Base-by-base conservation (phyloP, 305 asterid species). In the Solanum aculeatissimum region DNA sequence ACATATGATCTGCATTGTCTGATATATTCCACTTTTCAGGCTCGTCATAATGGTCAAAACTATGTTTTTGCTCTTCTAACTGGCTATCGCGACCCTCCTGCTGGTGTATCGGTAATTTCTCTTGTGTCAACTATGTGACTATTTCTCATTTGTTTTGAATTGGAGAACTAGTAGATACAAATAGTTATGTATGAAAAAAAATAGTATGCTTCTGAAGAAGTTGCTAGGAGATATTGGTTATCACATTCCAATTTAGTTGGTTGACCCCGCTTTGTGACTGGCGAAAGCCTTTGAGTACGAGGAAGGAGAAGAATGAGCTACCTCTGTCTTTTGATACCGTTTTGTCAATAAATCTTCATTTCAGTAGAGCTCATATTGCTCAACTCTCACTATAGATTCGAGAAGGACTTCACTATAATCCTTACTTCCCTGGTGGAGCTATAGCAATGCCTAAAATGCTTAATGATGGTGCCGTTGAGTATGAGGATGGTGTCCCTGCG, bases 391-490 rank as follows among this genome's bases (percentile, higher is more conserved):
- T 86, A 35, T 87, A 95, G 98, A 93, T 95, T 86, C 92, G 98
- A 70, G 98, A 94, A 83, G 98, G 97, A 62, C 87, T 95, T 89
- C 97, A 95, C 87, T 95, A 95, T 70, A 95, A 95, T 62, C 94
- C 98, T 55, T 95, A 95, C 92, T 95, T 94, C 88, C 98, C 98
- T 84, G 97, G 98, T 13, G 98, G 97, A 85, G 96, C 98, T 85
- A 95, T 95, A 85, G 98, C 98, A 43, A 95, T 95, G 98, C 98
- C 98, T 79, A 94, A 95, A 90, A 94, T 94, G 98, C 96, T 93
- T 85, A 95, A 90, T 65, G 98, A 95, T 85, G 98, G 98, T 88
- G 98, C 98, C 19, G 91, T 94, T 49, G 98, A 95, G 89, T 95
- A 95, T 74, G 97, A 94, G 91, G 98, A 95, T 87, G 98, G 97